phyloP scores from a whole-genome alignment of 208 protist genomes.

The Cochliopodium minus region DNA sequence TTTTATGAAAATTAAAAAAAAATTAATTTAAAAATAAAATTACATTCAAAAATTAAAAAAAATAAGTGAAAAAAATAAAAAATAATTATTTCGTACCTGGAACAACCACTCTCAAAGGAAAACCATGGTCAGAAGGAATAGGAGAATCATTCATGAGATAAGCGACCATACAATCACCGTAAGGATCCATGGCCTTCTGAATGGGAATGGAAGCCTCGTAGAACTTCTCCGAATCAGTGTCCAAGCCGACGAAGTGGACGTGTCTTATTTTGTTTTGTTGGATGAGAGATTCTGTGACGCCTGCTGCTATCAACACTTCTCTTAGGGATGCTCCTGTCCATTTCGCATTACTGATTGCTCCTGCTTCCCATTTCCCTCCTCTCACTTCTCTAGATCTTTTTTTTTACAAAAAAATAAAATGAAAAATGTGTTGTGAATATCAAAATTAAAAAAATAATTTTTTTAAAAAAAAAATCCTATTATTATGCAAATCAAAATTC shows the following conservation, averaged over 20 bases:
- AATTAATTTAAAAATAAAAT: not conserved
- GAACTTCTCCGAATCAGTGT: constrained; percentile 30
- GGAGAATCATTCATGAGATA: constrained; percentile 59
- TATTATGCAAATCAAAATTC: too few species aligned
- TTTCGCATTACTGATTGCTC: constrained; percentile 37
- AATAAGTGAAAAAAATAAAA: too few species aligned
- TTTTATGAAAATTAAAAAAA: not conserved
- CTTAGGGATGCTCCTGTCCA: constrained; percentile 43
- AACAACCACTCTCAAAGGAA: constrained; percentile 49
- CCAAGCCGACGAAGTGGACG: constrained; percentile 47
- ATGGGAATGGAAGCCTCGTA: constrained; percentile 46
- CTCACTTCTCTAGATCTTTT: constrained; percentile 20
- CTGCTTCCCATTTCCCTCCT: constrained; percentile 35
- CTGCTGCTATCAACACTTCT: constrained; percentile 33
- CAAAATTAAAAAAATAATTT: too few species aligned
- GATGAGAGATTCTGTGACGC: not conserved
- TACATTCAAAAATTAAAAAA: too few species aligned
- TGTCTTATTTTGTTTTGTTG: constrained; percentile 25
- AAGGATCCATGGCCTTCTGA: constrained; percentile 28
- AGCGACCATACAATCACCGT: constrained; percentile 47
- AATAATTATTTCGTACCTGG: too few species aligned
- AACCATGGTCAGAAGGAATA: constrained; percentile 49
- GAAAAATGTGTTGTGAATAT: too few species aligned
- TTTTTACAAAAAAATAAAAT: too few species aligned
- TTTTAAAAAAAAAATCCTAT: too few species aligned